A percentile compares a stretch with the other conserved stretches of the same genome.
These are phyloP conservation scores for Stromatinia cepivora DNA, from an alignment of 2,329 filamentous ascomycete genomes.

Conservation along the genomic window DNA sequence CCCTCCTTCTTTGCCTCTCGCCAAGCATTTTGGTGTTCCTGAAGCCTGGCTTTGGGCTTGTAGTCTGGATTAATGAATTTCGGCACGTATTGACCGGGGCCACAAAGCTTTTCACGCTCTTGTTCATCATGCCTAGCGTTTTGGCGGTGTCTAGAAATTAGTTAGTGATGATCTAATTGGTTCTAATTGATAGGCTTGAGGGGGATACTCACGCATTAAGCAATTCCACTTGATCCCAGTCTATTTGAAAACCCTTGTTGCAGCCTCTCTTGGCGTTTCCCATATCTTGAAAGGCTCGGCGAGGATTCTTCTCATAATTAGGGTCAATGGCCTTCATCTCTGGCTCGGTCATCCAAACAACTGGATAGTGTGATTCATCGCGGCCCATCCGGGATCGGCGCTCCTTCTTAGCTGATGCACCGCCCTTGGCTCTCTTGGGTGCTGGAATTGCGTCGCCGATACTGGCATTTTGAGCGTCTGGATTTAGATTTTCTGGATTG, in stretches of 20 bases:
- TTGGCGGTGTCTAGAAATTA: neutral
- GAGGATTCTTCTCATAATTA: neutral
- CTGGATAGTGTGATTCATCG: neutral
- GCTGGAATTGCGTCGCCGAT: neutral
- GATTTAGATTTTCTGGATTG: fast-evolving
- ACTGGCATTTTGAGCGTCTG: fast-evolving
- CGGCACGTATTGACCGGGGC: neutral
- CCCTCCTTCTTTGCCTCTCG: neutral
- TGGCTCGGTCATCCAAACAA: neutral
- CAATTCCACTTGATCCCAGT: neutral
- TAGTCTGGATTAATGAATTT: neutral
- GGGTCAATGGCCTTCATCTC: neutral
- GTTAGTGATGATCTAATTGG: neutral
- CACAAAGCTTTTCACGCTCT: neutral
- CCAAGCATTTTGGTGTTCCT: neutral
- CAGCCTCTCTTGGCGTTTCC: neutral
- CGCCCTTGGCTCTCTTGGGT: too few species aligned
- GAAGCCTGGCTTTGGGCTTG: neutral
- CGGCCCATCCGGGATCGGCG: neutral
- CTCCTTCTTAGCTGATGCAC: neutral
- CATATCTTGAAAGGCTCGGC: neutral
- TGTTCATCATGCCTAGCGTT: neutral
- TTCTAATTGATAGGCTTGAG: neutral
- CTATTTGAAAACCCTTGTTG: neutral
- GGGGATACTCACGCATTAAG: neutral